phyloP scores from a whole-genome alignment of 139 green algal species.

The Chlamydomonas sp. region DNA sequence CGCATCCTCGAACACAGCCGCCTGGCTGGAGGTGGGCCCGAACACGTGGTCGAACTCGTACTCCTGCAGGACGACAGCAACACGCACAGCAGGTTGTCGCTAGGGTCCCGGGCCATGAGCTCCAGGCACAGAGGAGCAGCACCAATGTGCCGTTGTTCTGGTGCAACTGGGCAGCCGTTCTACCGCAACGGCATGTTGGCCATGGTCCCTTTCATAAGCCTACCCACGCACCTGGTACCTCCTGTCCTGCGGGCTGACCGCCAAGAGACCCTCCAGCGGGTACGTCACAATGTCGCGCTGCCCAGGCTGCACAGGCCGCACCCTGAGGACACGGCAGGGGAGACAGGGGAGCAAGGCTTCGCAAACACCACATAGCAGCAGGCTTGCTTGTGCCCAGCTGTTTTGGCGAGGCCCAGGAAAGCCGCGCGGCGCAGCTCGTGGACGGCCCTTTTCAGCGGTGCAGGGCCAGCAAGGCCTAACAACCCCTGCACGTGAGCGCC shows the following conservation, averaged over 20 bases:
- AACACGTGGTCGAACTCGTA: constrained; percentile 71
- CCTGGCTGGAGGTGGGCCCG: constrained; percentile 44
- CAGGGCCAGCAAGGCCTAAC: too few species aligned
- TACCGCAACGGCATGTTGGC: too few species aligned
- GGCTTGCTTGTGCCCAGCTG: too few species aligned
- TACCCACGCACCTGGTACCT: constrained; percentile 49
- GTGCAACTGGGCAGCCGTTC: not conserved
- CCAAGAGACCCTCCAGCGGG: constrained; percentile 64
- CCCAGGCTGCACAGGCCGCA: constrained; percentile 28
- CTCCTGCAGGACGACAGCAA: not conserved
- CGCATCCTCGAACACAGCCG: constrained; percentile 57
- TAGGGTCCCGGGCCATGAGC: too few species aligned
- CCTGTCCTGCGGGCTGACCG: constrained; percentile 49
- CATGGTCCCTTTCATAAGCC: too few species aligned
- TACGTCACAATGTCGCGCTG: constrained; percentile 47
- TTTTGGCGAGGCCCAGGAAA: too few species aligned
- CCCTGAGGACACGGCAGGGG: not conserved
- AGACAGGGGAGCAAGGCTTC: too few species aligned
- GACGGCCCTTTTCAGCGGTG: too few species aligned
- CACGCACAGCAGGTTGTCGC: not conserved
- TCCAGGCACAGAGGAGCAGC: too few species aligned
- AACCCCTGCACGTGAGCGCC: not conserved
- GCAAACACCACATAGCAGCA: too few species aligned
- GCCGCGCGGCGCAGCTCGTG: too few species aligned
- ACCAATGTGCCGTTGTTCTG: not conserved